phyloP scores from a whole-genome alignment of 2,329 filamentous ascomycete species.

The Apiospora malaysiana region DNA sequence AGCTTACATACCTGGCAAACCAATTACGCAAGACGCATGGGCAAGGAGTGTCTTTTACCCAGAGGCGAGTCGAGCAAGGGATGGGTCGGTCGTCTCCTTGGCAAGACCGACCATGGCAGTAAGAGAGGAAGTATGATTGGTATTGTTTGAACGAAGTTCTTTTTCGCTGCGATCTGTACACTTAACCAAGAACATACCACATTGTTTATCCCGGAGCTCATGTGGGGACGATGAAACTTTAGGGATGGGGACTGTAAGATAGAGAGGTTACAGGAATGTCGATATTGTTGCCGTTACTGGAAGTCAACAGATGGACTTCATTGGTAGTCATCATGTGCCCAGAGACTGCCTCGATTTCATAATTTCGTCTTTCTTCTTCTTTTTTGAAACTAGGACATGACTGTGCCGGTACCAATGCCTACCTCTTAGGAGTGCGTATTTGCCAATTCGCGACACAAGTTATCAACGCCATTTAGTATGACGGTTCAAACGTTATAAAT shows the following conservation, averaged over 20 bases:
- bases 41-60: slow-evolving; percentile 48
- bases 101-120: slow-evolving; percentile 11
- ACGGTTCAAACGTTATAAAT: too few relatives aligned
- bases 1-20: slow-evolving; percentile 58
- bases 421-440: neutral
- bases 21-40: slow-evolving; percentile 49
- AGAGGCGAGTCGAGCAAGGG: slow-evolving; percentile 35
- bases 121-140: slow-evolving; percentile 9
- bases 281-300: neutral
- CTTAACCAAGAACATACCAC: slow-evolving; percentile 3
- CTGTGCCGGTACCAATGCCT: neutral
- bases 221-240: neutral
- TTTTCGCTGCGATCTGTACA: neutral
- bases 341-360: too few relatives aligned
- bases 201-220: slow-evolving; percentile 6
- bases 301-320: neutral
- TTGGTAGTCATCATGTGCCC: neutral
- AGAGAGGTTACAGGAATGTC: neutral
- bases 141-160: neutral
- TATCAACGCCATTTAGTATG: neutral
- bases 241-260: neutral
- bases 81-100: slow-evolving; percentile 38
- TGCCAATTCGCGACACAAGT: neutral
- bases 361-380: too few relatives aligned
- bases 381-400: too few relatives aligned